Evolutionary conservation across 2,329 filamentous ascomycete genomes (phyloP), one percentile per base, ranked within the genome.

Genomic region (Didymella exigua): DNA sequence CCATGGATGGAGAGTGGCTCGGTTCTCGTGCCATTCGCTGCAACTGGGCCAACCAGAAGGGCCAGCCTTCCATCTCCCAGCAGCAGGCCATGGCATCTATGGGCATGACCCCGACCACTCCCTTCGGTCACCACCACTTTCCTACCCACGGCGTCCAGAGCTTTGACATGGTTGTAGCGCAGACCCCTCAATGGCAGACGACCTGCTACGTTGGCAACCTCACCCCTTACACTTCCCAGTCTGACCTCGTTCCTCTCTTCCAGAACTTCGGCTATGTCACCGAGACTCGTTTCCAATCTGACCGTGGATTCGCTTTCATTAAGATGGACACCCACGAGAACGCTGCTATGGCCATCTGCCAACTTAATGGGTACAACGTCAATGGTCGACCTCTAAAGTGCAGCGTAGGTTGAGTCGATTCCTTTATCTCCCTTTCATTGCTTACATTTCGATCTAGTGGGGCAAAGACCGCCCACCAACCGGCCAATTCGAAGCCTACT

Each of bases 11-110:
- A 60, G 95, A 99, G 80, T 99, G 95, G 95, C 88, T 99, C 46
- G 95, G 95, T 49, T 98, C 95, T 68, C 90, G 95, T 62, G 95
- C 95, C 34, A 99, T 99, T 73, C 93, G 95, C 67, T 98, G 93
- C 85, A 99, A 99, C 82, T 99, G 95, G 95, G 95, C 95, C 58
- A 99, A 99, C 81, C 95, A 99, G 75, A 99, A 99, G 82, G 95
- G 95, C n/a, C 95, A 99, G 73, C 95, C 95, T 52, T 98, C 95
- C 2, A 97, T 98, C 76, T 92, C 93, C 43, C 93, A 99, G 79
- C 95, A 98, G 79, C 91, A 96, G 77, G 91, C 92, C 31, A 95
- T 99, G 91, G 89, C 89, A 59, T 89, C 92, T 55, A 96, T 98
- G 91, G 95, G 95, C 73, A 93, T 99, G 89, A 96, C 93, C 23